phyloP scores from a whole-genome alignment of 768 basidiomycete species.

The Paxillus ammoniavirescens region DNA sequence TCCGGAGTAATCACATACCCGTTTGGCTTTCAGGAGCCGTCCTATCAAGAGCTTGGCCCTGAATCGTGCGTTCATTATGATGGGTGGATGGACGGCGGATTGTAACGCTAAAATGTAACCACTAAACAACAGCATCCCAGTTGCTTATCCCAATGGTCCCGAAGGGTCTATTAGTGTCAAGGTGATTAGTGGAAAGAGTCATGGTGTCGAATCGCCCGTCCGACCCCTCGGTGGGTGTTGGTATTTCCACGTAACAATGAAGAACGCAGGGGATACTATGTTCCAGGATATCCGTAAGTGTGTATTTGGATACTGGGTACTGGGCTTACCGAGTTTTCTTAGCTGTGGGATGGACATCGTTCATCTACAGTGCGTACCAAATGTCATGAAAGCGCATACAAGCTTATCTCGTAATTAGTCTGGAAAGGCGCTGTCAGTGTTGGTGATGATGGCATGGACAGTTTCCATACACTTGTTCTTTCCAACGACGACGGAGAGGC shows the following conservation, averaged over 20 bases:
- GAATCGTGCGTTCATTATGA: slow-evolving; percentile 42
- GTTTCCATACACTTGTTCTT: slow-evolving; percentile 83
- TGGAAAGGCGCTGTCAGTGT: slow-evolving; percentile 59
- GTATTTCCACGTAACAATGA: slow-evolving; percentile 81
- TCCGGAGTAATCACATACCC: background rate
- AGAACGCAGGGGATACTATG: slow-evolving; percentile 52
- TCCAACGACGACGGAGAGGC: slow-evolving; percentile 56
- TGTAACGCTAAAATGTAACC: background rate
- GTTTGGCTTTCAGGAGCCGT: slow-evolving; percentile 51
- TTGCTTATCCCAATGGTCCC: slow-evolving; percentile 66
- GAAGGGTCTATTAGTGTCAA: slow-evolving; percentile 70
- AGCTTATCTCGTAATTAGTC: slow-evolving; percentile 16
- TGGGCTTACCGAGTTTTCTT: slow-evolving; percentile 1
- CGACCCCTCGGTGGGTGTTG: slow-evolving; percentile 90
- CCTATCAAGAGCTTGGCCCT: slow-evolving; percentile 79
- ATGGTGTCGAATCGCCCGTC: slow-evolving; percentile 86
- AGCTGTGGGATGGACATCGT: slow-evolving; percentile 89
- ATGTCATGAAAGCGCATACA: background rate
- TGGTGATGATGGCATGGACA: slow-evolving; percentile 50
- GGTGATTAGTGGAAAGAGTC: slow-evolving; percentile 87
- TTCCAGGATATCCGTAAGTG: slow-evolving; percentile 82
- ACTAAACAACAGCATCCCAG: slow-evolving; percentile 52
- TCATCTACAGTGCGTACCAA: slow-evolving; percentile 67
- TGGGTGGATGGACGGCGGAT: background rate
- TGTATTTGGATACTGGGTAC: background rate